These are phyloP conservation scores for Didymella pomorum DNA, from an alignment of 2,329 filamentous ascomycete genomes.

Conservation along the genomic window DNA sequence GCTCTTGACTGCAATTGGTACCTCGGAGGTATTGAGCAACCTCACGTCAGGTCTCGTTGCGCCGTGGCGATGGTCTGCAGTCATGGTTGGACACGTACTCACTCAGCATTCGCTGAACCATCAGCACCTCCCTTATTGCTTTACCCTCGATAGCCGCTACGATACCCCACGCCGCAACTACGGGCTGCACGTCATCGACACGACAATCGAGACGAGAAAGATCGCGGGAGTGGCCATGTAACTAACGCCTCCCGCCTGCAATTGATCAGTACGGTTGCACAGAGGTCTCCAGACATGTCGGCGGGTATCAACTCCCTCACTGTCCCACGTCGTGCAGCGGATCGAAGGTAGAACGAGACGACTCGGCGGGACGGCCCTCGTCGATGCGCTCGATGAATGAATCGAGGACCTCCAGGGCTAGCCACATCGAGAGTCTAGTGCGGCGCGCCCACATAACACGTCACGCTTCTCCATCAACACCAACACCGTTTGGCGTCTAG, in stretches of 20 bases:
- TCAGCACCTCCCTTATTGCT: slow-evolving; percentile 20
- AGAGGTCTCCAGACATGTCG: slow-evolving; percentile 24
- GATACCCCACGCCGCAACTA: slow-evolving; percentile 29
- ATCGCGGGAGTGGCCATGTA: slow-evolving; percentile 12
- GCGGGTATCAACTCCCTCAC: slow-evolving; percentile 22
- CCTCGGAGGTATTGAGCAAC: slow-evolving; percentile 14
- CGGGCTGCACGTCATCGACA: slow-evolving; percentile 40
- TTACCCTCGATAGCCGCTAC: slow-evolving; percentile 45
- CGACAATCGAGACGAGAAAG: slow-evolving; percentile 18
- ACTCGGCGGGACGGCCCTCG: slow-evolving; percentile 32
- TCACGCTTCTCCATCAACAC: slow-evolving; percentile 42
- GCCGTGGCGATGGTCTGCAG: slow-evolving; percentile 16
- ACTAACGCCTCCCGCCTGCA: slow-evolving; percentile 15
- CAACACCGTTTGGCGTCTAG: slow-evolving; percentile 26
- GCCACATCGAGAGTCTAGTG: slow-evolving; percentile 15
- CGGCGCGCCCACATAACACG: slow-evolving; percentile 35
- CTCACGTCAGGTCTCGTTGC: slow-evolving; percentile 6
- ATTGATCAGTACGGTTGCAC: slow-evolving; percentile 27
- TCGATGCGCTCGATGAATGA: slow-evolving; percentile 23
- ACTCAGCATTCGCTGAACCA: slow-evolving; percentile 34
- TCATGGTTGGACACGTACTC: slow-evolving; percentile 41
- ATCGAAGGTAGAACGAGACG: slow-evolving; percentile 25
- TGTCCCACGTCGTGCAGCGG: slow-evolving; percentile 37
- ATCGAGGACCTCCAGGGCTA: slow-evolving; percentile 4
- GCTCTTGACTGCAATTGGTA: neutral